Conservation (phyloP, 1,139 yeast genomes). For the Casaregolazyma suthepensis region DNA sequence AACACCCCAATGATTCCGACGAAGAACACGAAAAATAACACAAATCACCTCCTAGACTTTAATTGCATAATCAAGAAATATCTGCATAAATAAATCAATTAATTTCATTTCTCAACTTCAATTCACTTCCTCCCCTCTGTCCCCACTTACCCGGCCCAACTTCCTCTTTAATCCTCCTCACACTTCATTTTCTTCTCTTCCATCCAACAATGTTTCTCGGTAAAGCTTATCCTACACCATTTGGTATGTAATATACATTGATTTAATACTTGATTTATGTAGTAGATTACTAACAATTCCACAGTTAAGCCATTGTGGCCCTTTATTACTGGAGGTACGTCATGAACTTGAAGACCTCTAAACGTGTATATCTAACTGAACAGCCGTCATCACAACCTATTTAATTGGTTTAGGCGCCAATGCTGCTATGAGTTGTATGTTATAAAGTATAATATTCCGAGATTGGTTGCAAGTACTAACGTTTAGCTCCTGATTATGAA, state of each 20-base stretch:
- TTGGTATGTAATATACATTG: constrained; percentile 23
- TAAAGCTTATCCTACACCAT: constrained; percentile 41
- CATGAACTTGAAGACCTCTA: not conserved
- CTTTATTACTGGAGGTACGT: constrained; percentile 54
- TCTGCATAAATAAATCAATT: not conserved
- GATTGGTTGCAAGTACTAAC: not conserved
- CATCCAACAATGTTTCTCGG: constrained; percentile 9
- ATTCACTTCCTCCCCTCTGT: not conserved
- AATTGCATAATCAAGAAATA: not conserved
- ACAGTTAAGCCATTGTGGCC: constrained; percentile 61
- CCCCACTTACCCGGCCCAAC: not conserved
- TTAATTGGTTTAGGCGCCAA: constrained; percentile 51
- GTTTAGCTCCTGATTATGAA: constrained; percentile 9
- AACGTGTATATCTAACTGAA: constrained; percentile 5
- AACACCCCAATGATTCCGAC: constrained; percentile 26
- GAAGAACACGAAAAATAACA: constrained; percentile 7
- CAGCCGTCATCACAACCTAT: constrained; percentile 48
- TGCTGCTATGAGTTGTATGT: constrained; percentile 46
- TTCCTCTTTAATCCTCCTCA: constrained; percentile 1
- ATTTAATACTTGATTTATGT: not conserved
- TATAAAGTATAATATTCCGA: not conserved
- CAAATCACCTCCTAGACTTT: not conserved
- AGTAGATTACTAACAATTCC: constrained; percentile 2
- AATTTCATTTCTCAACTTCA: not conserved
- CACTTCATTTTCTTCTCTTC: not conserved